Conservation (phyloP, 371 early-diverging fungal species). For the Mucor circinelloides region DNA sequence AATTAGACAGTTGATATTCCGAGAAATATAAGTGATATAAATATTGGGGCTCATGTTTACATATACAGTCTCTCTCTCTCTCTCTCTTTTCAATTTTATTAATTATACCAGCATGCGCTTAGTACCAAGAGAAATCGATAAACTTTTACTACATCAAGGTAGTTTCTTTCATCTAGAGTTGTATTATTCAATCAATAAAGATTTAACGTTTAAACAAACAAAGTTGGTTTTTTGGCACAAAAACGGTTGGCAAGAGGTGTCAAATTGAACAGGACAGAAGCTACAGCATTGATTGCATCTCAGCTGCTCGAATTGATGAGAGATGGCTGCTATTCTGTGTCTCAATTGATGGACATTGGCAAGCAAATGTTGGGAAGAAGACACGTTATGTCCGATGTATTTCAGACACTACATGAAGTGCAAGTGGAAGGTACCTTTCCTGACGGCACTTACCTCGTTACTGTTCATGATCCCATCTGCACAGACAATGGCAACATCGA, state of each 20-base stretch:
- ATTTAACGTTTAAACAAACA: neutral
- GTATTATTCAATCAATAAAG: neutral
- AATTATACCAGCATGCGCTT: constrained; percentile 56
- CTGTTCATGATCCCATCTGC: constrained; percentile 88
- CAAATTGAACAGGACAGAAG: constrained; percentile 83
- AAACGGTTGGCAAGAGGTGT: constrained; percentile 86
- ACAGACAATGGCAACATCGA: constrained; percentile 78
- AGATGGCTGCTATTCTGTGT: constrained; percentile 84
- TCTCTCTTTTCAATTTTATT: neutral
- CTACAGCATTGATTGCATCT: constrained; percentile 83
- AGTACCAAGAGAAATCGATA: constrained; percentile 90
- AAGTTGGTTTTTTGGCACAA: constrained; percentile 86
- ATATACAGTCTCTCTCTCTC: neutral
- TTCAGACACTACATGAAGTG: constrained; percentile 74
- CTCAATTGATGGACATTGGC: constrained; percentile 87
- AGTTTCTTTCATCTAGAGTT: neutral
- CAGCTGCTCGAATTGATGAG: constrained; percentile 86
- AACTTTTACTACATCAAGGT: constrained; percentile 78
- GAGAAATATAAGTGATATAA: neutral
- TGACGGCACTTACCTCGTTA: constrained; percentile 90
- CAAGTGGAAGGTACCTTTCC: constrained; percentile 90
- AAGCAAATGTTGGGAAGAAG: constrained; percentile 84
- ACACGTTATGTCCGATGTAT: constrained; percentile 78
- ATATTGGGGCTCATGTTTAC: neutral
- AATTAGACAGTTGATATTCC: neutral